Conservation (phyloP, 768 basidiomycete genomes). For the Kwoniella sp. region DNA sequence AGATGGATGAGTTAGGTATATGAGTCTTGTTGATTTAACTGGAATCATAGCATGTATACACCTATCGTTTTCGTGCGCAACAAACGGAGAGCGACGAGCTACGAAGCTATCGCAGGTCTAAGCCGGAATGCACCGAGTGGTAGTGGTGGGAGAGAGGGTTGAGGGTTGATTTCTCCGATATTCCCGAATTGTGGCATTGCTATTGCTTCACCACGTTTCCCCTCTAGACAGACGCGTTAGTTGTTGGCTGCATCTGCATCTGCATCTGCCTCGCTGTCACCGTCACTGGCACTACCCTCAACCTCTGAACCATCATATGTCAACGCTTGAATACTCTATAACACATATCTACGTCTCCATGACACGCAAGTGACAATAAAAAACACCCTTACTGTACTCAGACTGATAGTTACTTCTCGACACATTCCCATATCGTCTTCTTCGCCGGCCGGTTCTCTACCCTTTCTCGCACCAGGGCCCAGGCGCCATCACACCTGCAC, state of each 20-base stretch:
- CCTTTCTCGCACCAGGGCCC: background rate
- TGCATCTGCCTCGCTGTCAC: conserved; percentile 8
- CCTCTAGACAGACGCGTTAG: conserved; percentile 6
- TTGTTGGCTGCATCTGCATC: too few relatives aligned
- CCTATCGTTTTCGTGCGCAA: background rate
- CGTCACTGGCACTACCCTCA: background rate
- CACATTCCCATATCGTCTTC: background rate
- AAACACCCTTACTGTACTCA: too few relatives aligned
- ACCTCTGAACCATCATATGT: background rate
- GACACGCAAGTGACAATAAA: too few relatives aligned
- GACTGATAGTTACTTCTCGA: too few relatives aligned
- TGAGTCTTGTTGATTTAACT: background rate
- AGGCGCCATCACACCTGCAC: background rate
- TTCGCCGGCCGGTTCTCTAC: background rate
- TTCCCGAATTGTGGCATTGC: conserved; percentile 20
- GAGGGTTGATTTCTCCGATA: conserved; percentile 25
- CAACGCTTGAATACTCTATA: too few relatives aligned
- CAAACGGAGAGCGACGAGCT: too few relatives aligned
- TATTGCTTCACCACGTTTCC: background rate
- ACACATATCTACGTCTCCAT: too few relatives aligned
- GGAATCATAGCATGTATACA: background rate
- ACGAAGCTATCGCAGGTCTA: background rate
- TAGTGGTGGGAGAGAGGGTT: too few relatives aligned
- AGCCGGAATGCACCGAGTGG: conserved; percentile 18
- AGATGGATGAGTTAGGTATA: background rate